Percentiles rank a stretch among this genome's conserved stretches.
These are phyloP conservation scores for Trichoderma citrinoviride DNA, from an alignment of 2,329 filamentous ascomycete species.

Conservation along the genomic window DNA sequence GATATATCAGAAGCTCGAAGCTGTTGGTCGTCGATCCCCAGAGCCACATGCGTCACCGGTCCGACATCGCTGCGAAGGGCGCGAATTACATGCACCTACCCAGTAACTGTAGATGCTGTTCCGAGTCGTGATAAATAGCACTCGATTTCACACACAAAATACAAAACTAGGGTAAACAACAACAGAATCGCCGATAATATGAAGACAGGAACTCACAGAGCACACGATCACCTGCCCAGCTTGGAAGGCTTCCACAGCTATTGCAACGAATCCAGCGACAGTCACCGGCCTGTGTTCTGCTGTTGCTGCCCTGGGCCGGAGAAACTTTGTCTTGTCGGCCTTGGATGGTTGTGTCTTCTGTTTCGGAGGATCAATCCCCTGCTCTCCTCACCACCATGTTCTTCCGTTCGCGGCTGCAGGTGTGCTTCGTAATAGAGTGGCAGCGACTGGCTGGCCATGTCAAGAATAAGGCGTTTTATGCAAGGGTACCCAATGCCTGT, in stretches of 20 bases:
- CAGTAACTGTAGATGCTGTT: too few relatives aligned
- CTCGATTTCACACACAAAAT: background rate
- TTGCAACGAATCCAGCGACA: background rate
- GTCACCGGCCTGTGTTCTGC: background rate
- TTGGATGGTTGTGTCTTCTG: background rate
- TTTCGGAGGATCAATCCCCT: background rate
- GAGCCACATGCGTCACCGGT: slow-evolving; percentile 8
- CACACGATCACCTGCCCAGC: background rate
- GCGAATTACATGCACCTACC: background rate
- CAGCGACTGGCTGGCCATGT: background rate
- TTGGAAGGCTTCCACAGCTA: background rate
- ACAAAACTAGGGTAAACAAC: too few relatives aligned
- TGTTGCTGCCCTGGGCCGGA: background rate
- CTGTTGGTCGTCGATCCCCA: background rate
- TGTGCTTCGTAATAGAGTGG: background rate
- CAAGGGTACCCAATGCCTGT: background rate
- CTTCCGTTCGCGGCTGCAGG: background rate
- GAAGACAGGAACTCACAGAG: background rate
- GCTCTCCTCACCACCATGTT: background rate
- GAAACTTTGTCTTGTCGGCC: background rate
- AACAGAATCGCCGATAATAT: too few relatives aligned
- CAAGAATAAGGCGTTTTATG: background rate
- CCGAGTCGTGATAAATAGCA: background rate
- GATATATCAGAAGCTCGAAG: background rate
- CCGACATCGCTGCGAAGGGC: slow-evolving; percentile 13